Evolutionary conservation across 108 stramenopile genomes (phyloP), one percentile per base, ranked within the genome.

Genomic region (Cyclostephanos invisitatus): DNA sequence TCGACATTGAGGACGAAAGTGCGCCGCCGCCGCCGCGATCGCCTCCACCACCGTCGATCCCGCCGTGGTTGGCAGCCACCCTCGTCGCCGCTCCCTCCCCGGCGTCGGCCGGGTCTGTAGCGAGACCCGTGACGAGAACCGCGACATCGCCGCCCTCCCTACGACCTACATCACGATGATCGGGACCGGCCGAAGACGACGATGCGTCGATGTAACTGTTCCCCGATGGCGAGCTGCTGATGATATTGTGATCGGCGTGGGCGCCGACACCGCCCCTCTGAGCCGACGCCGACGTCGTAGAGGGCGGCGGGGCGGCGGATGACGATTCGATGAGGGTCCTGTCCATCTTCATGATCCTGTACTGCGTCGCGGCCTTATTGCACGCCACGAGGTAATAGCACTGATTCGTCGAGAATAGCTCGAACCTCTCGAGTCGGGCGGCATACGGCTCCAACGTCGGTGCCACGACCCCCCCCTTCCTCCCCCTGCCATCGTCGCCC

Each of bases 311-410:
- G 40, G 40, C 10, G 36, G 40, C 10, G 12, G 14, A 15, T 15
- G 44, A 46, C 44, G 44, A 46, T 68, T 95, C 94, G 75, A 95
- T 95, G 58, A 89, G 65, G 17, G 94, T 95, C 22, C 94, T 77
- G 78, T 95, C 94, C 84, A 95, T 92, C 66, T 90, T 92, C 55
- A 93, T 65, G 32, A 93, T 81, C 25, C 89, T 77, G 74, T 89
- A 93, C n/a, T 63, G 68, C 10, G 83, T 85, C 60, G 82, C 81
- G 35, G 64, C 65, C 67, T 89, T 89, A 65, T 93, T 86, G 63
- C 85, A 88, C 12, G 82, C 92, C 28, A 93, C 85, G 12, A 93
- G 49, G 58, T 91, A 93, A 68, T 91, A 93, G 46, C 86, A 87
- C 69, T 91, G 92, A 58, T 85, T 77, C 0, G 92, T 93, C 22